Percentiles rank a stretch among this genome's conserved stretches.
Evolutionary conservation across 2,329 filamentous ascomycete species (phyloP).

Genomic region (Paecilomyces dactylethromorphus): DNA sequence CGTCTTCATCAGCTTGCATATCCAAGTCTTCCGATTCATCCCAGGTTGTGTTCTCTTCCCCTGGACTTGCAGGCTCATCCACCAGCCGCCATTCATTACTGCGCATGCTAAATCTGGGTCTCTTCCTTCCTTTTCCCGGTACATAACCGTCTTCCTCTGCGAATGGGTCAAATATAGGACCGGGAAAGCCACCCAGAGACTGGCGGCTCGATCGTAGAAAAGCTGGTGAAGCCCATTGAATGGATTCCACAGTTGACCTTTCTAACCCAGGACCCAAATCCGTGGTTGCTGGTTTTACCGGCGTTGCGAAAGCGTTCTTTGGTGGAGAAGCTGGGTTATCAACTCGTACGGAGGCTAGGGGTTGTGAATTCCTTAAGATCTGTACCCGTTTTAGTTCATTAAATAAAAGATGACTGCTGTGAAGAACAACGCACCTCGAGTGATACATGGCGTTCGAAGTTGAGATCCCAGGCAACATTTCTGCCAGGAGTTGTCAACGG

Average conservation of each 20-base stretch:
- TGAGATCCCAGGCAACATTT: slow-evolving; percentile 52
- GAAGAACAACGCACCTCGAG: slow-evolving; percentile 30
- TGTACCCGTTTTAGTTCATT: slow-evolving; percentile 5
- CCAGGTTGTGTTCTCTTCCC: slow-evolving; percentile 1
- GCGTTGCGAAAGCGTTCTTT: slow-evolving; percentile 13
- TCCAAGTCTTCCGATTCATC: slow-evolving; percentile 7
- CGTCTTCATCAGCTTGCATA: slow-evolving; percentile 1
- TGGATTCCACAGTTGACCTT: slow-evolving; percentile 26
- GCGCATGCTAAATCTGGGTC: slow-evolving; percentile 60
- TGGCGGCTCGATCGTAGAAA: slow-evolving; percentile 67
- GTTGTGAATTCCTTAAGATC: slow-evolving; percentile 19
- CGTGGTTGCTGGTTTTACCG: slow-evolving; percentile 17
- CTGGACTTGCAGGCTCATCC: slow-evolving; percentile 63
- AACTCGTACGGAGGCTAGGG: slow-evolving; percentile 42
- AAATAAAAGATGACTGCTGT: not conserved
- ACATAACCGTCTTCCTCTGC: slow-evolving; percentile 58
- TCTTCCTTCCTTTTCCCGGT: slow-evolving; percentile 59
- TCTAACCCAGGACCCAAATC: slow-evolving; percentile 12
- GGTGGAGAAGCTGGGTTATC: slow-evolving; percentile 35
- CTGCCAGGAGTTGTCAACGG: slow-evolving; percentile 49
- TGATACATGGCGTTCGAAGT: slow-evolving; percentile 33
- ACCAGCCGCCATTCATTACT: slow-evolving; percentile 68
- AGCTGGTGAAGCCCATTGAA: slow-evolving; percentile 68
- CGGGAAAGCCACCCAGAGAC: slow-evolving; percentile 62
- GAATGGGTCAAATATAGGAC: slow-evolving; percentile 60